Base-by-base conservation (phyloP, 306 rosid species). In the Spatholobus suberectus region DNA sequence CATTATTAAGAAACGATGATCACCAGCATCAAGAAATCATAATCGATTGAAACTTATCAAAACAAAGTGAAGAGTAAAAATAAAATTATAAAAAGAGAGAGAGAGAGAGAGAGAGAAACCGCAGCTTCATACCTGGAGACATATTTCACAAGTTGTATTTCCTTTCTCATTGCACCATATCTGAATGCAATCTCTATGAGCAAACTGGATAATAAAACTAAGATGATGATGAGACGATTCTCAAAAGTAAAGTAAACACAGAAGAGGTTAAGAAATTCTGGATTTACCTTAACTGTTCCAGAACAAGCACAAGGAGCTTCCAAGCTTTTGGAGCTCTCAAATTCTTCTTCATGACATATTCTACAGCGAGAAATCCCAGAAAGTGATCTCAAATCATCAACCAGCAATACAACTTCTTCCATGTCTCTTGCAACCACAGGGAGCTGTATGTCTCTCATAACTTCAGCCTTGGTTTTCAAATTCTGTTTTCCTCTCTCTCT, bases 241-340 rank as follows among this genome's bases (percentile, higher is more conserved):
- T 38, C 5, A 57, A 32, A 81, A 69, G 27, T 12, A 59, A 0
- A 62, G 3, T 1, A 62, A 70, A 61, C 6, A 38, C 17, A 81
- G 6, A 27, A 57, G 4, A 54, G 46, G 3, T 76, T 5, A 12
- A 77, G 37, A 14, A 44, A 69, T 8, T 59, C 1, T 62, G 32
- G 40, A 27, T 61, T 72, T 73, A 92, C 99, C 99, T 96, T 92
- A 26, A 93, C 94, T 40, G 97, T 96, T 21, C 98, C 99, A 9
- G 99, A 94, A 86, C 99, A 96, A 82, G 96, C 91, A 82, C 99
- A 96, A 69, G 99, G 98, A 85, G 98, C 87, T 87, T 96, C 99
- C 77, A 96, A 86, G 83, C 80, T 81, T 41, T 76, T 84, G 27
- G 86, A 84, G 85, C 84, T 91, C 75, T 90, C 98, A 69, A 87